Percentiles rank a stretch among this genome's conserved stretches.
These are phyloP conservation scores for Magnusiomyces paraingens DNA, from an alignment of 1,139 yeast genomes.

Conservation along the genomic window DNA sequence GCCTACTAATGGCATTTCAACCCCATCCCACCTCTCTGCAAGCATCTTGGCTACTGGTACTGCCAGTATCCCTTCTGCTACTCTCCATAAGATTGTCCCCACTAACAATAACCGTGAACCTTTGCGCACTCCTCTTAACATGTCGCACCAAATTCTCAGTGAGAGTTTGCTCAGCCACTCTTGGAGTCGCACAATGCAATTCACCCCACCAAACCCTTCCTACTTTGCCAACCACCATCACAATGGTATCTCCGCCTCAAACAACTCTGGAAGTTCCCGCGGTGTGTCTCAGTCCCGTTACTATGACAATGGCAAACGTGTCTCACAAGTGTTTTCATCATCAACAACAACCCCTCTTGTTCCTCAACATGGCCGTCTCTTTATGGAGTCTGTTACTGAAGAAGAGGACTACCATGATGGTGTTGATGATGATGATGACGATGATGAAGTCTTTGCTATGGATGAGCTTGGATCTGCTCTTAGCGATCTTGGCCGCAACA, in stretches of 20 bases:
- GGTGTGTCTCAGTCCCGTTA: background rate
- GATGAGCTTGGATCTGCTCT: conserved; percentile 22
- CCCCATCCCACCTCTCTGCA: background rate
- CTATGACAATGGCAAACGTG: conserved; percentile 12
- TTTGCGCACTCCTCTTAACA: conserved; percentile 35
- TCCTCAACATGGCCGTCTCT: conserved; percentile 3
- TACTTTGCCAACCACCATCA: conserved; percentile 17
- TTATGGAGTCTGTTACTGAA: conserved; percentile 13
- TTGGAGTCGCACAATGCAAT: conserved; percentile 36
- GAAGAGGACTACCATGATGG: conserved; percentile 9
- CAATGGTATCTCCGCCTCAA: conserved; percentile 8
- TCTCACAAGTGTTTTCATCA: conserved; percentile 3
- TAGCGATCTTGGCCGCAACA: conserved; percentile 13
- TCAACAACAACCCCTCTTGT: background rate
- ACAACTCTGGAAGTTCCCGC: conserved; percentile 5
- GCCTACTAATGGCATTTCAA: background rate
- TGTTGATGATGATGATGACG: conserved; percentile 8
- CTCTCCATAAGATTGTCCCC: conserved; percentile 21
- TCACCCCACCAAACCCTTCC: conserved; percentile 31
- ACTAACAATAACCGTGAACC: conserved; percentile 37
- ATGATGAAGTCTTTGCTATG: conserved; percentile 25
- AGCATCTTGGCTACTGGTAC: background rate
- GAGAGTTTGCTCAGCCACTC: conserved; percentile 13
- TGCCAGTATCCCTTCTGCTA: conserved; percentile 5
- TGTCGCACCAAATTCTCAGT: conserved; percentile 14